Conservation (phyloP, 2,329 filamentous ascomycete species). For the Aspergillus melleus region DNA sequence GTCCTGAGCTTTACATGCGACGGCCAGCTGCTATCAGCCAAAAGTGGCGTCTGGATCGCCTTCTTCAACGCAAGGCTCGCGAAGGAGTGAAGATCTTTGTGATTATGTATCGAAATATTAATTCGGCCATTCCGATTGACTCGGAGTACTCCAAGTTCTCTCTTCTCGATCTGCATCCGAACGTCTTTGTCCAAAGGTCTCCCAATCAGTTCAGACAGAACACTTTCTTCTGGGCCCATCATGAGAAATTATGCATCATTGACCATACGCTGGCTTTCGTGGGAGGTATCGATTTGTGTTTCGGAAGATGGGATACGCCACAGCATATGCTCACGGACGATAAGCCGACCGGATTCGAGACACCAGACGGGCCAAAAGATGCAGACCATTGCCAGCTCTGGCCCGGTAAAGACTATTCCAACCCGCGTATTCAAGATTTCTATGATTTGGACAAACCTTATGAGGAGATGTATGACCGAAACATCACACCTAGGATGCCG, state of each 20-base stretch:
- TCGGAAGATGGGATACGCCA: slow-evolving; percentile 95
- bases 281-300: slow-evolving; percentile 93
- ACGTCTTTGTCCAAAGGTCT: slow-evolving; percentile 92
- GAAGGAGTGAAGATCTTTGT: slow-evolving; percentile 98
- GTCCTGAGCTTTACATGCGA: slow-evolving; percentile 92
- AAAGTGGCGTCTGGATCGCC: slow-evolving; percentile 91
- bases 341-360: slow-evolving; percentile 91
- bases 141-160: slow-evolving; percentile 98
- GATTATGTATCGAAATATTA: slow-evolving; percentile 96
- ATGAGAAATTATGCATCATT: slow-evolving; percentile 96
- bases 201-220: slow-evolving; percentile 99
- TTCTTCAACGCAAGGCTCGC: slow-evolving; percentile 88
- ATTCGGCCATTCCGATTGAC: slow-evolving; percentile 94
- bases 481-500: slow-evolving; percentile 86
- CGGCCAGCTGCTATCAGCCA: slow-evolving; percentile 93
- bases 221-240: slow-evolving; percentile 98
- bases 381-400: slow-evolving; percentile 91
- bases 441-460: slow-evolving; percentile 91
- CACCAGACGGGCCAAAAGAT: slow-evolving; percentile 73
- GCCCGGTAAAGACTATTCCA: slow-evolving; percentile 98
- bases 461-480: slow-evolving; percentile 97
- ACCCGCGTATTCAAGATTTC: slow-evolving; percentile 93
- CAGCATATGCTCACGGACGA: slow-evolving; percentile 90
- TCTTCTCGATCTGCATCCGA: slow-evolving; percentile 89
- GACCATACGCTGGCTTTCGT: slow-evolving; percentile 96